These are phyloP conservation scores for Peronosclerospora sorghi DNA, from an alignment of 352 stramenopile species.

Conservation along the genomic window DNA sequence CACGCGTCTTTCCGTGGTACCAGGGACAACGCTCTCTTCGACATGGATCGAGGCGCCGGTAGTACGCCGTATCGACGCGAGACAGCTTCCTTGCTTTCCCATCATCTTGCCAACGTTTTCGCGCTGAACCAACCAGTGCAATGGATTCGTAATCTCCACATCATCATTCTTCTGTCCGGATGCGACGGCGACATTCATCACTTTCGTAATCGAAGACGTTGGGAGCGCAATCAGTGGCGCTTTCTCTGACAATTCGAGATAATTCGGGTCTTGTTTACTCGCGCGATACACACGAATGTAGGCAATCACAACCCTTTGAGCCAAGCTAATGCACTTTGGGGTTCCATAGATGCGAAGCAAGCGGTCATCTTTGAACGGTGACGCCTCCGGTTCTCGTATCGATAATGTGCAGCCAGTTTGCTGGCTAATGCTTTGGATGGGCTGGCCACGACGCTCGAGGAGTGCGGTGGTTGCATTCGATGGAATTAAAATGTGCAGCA, in stretches of 20 bases:
- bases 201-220: slow-evolving; percentile 29
- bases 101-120: slow-evolving; percentile 55
- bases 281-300: slow-evolving; percentile 35
- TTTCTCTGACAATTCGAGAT: slow-evolving; percentile 29
- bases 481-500: slow-evolving; percentile 58
- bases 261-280: slow-evolving; percentile 39
- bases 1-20: slow-evolving; percentile 37
- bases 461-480: slow-evolving; percentile 34
- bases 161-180: slow-evolving; percentile 14
- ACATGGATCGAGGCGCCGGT: slow-evolving; percentile 38
- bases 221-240: too few relatives aligned
- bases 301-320: slow-evolving; percentile 49
- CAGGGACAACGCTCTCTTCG: slow-evolving; percentile 26
- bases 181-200: slow-evolving; percentile 22
- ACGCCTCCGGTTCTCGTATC: slow-evolving; percentile 30
- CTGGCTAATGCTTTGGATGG: slow-evolving; percentile 38
- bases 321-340: slow-evolving; percentile 43
- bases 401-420: slow-evolving; percentile 43
- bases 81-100: slow-evolving; percentile 33
- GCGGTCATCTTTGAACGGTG: slow-evolving; percentile 36
- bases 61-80: slow-evolving; percentile 31
- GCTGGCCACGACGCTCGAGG: slow-evolving; percentile 35
- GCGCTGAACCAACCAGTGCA: slow-evolving; percentile 39
- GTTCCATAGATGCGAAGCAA: slow-evolving; percentile 52
- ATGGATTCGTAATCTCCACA: slow-evolving; percentile 15